Evolutionary conservation across 306 rosid species (phyloP).

Genomic region (Cajanus cajan): DNA sequence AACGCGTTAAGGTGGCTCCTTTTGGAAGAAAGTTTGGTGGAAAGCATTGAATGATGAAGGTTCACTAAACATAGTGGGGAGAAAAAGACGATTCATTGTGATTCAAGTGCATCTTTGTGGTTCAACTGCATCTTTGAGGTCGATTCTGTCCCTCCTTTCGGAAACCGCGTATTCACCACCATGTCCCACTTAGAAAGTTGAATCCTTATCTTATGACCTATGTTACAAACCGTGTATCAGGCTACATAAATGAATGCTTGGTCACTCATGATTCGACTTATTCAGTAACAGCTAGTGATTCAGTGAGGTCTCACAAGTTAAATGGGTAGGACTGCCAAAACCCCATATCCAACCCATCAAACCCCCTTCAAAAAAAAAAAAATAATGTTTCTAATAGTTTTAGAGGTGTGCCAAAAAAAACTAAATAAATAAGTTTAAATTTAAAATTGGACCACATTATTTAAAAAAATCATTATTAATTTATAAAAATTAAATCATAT

Average conservation of each 20-base stretch:
- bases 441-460: too few species aligned
- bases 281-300: background rate
- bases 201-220: background rate
- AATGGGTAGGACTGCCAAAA: too few species aligned
- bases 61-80: background rate
- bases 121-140: background rate
- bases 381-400: too few species aligned
- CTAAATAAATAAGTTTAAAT: too few species aligned
- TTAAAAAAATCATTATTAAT: too few species aligned
- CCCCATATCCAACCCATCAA: too few species aligned
- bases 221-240: background rate
- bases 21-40: background rate
- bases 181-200: slow-evolving; percentile 1
- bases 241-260: background rate
- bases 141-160: background rate
- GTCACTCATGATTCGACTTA: background rate
- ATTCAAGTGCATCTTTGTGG: background rate
- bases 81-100: background rate
- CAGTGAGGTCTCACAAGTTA: background rate
- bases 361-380: too few species aligned
- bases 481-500: too few species aligned
- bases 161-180: slow-evolving; percentile 14
- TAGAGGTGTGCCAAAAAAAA: too few species aligned
- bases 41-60: background rate
- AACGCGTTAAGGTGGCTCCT: slow-evolving; percentile 2